phyloP scores from a whole-genome alignment of 2,329 filamentous ascomycete genomes.

The Claviceps sp. region DNA sequence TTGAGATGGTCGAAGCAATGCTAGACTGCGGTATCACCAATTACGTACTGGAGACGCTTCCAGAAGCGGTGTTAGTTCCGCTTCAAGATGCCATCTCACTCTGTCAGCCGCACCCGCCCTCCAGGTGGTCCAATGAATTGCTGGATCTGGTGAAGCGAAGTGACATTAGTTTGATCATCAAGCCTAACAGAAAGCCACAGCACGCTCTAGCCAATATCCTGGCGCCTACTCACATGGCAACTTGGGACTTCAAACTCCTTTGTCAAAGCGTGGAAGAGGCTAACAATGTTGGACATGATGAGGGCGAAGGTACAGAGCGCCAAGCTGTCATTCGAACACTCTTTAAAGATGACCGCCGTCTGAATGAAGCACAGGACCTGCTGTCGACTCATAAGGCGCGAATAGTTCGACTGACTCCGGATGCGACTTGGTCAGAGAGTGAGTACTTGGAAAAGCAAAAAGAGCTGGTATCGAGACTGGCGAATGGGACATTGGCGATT shows the following conservation, averaged over 20 bases:
- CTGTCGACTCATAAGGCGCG: constrained; percentile 77
- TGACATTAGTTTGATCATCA: constrained; percentile 59
- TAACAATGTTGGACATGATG: constrained; percentile 51
- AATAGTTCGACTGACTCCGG: constrained; percentile 60
- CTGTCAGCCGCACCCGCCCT: constrained; percentile 71
- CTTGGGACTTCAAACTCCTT: constrained; percentile 66
- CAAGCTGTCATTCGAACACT: constrained; percentile 73
- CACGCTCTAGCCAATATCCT: constrained; percentile 25
- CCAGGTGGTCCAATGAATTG: constrained; percentile 58
- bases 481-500: constrained; percentile 76
- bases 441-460: constrained; percentile 88
- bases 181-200: constrained; percentile 22
- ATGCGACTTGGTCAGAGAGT: constrained; percentile 70
- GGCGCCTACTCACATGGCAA: constrained; percentile 49
- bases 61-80: constrained; percentile 68
- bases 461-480: constrained; percentile 73
- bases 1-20: constrained; percentile 62
- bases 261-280: constrained; percentile 53
- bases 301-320: constrained; percentile 71
- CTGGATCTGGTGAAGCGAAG: constrained; percentile 67
- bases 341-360: constrained; percentile 81
- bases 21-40: constrained; percentile 53
- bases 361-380: constrained; percentile 72
- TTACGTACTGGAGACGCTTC: constrained; percentile 64
- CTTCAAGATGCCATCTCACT: constrained; percentile 73